Evolutionary conservation across 306 rosid genomes (phyloP).

Genomic region (Cicer pinnatifidum): DNA sequence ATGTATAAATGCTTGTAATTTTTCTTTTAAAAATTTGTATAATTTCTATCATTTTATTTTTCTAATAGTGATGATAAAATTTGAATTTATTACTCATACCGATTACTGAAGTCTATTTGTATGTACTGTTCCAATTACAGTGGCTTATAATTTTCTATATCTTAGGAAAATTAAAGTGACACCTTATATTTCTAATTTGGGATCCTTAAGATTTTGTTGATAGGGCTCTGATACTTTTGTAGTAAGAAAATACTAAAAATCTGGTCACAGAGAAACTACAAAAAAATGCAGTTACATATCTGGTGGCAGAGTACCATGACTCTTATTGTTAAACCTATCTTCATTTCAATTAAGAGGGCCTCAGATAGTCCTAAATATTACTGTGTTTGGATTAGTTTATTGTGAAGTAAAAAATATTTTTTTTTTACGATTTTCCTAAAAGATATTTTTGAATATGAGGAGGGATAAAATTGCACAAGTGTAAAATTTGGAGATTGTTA

Average conservation of each 20-base stretch:
- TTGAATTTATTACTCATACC: not conserved
- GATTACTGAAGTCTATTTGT: not conserved
- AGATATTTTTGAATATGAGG: too few species aligned
- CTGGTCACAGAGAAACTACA: too few species aligned
- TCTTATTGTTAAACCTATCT: not conserved
- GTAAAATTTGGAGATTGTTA: too few species aligned
- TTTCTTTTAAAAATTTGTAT: conserved; percentile 29
- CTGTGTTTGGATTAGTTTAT: not conserved
- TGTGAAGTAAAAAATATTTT: not conserved
- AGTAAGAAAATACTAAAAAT: not conserved
- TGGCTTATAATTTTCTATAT: not conserved
- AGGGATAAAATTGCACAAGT: too few species aligned
- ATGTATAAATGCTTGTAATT: conserved; percentile 18
- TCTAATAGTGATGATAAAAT: not conserved
- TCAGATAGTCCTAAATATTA: not conserved
- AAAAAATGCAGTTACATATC: too few species aligned
- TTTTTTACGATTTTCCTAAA: not conserved
- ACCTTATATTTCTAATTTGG: not conserved
- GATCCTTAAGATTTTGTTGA: not conserved
- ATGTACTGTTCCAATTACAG: not conserved
- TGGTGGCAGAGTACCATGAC: not conserved
- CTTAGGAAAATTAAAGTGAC: conserved; percentile 13
- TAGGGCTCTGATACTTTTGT: conserved; percentile 25
- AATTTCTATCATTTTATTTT: not conserved
- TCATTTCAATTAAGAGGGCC: not conserved